Base-by-base conservation (phyloP, 108 stramenopile genomes). In the Cyclostephanos tholiformis region DNA sequence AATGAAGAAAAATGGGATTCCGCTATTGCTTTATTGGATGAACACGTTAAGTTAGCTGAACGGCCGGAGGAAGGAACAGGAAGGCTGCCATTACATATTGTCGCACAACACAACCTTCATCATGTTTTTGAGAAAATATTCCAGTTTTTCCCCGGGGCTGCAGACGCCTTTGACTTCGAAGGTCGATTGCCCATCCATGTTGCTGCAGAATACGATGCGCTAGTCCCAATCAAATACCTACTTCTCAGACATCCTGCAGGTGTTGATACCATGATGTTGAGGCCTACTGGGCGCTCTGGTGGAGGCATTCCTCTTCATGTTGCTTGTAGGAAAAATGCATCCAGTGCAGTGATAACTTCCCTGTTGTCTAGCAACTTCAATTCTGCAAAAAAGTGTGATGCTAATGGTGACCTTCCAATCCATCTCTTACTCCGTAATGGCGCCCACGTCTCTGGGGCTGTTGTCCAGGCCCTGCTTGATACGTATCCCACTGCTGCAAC, bases 101-200 rank as follows among this genome's bases (percentile, higher is more conserved):
- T 92, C 74, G 88, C 90, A 10, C 80, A 88, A 26, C 87, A 95
- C 59, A 84, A 71, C 41, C 71, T 92, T 26, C 72, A 74, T 39
- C 36, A 64, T 22, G 72, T 92, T 7, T 85, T 95, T 20, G 94
- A 95, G 46, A 87, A 88, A 73, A 79, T 88, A 25, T 75, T 91
- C 60, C 85, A 87, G 2, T 53, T 88, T 27, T 89, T 84, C 41
- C 91, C 91, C 14, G 83, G 86, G 64, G 94, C 86, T 57, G 65
- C 87, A 43, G 82, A 91, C 52, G 84, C 83, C 49, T 80, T 89
- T 32, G 94, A 95, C 65, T 82, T 83, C 23, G 86, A 87, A 83
- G 94, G 94, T 49, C 90, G 91, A 19, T 67, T 92, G 38, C 94
- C 94, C n/a, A 89, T 95, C 55, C 94, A 95, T 66, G 90, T 92